Conservation (phyloP, 2,329 filamentous ascomycete genomes). For the Gaeumannomyces tritici region DNA sequence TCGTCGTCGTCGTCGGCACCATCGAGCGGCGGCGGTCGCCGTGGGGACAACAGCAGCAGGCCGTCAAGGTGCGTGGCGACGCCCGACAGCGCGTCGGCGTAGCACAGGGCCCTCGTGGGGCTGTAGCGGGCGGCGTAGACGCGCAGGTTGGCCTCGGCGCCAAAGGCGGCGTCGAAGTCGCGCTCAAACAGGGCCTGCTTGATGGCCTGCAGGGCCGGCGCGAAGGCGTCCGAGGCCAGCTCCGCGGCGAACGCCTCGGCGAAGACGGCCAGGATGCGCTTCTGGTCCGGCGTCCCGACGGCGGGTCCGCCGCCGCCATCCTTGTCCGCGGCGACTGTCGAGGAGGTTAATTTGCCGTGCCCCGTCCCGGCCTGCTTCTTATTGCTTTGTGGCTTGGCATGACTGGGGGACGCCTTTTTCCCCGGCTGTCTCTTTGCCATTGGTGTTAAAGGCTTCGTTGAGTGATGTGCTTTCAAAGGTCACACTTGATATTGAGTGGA, state of each 20-base stretch:
- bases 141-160: conserved; percentile 57
- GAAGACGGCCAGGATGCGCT: conserved; percentile 59
- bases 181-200: conserved; percentile 80
- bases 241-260: conserved; percentile 48
- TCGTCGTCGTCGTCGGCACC: neutral
- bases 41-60: conserved; percentile 8
- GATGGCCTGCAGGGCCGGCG: conserved; percentile 61
- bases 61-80: conserved; percentile 23
- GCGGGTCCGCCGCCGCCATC: neutral
- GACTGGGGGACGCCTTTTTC: neutral
- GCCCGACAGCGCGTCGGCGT: conserved; percentile 46
- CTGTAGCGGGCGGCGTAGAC: conserved; percentile 90
- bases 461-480: neutral
- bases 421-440: neutral
- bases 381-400: neutral
- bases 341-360: neutral
- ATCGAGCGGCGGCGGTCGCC: conserved; percentile 2
- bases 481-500: neutral
- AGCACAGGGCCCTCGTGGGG: conserved; percentile 74
- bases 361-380: neutral
- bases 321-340: neutral
- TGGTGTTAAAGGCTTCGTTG: neutral
- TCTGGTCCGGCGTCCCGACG: conserved; percentile 6
- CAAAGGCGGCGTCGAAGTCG: conserved; percentile 76
- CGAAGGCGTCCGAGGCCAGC: conserved; percentile 36